Percentiles rank a stretch among this genome's conserved stretches.
Evolutionary conservation across 2,329 filamentous ascomycete species (phyloP).

Genomic region (Neonectria coccinea): DNA sequence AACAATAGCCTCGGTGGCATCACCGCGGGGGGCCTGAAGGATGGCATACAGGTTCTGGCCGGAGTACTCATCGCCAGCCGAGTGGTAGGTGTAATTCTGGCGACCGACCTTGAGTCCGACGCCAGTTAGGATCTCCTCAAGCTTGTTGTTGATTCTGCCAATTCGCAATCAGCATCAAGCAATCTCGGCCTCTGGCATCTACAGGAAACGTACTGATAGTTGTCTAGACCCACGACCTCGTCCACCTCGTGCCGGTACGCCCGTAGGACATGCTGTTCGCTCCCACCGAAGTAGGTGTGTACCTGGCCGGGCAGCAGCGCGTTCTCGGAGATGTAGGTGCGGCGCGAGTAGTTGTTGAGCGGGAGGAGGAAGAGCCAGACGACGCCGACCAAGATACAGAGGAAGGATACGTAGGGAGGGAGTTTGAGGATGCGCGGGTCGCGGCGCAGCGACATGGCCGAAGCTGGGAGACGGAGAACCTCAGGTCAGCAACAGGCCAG

Average conservation of each 20-base stretch:
- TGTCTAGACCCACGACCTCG: conserved; percentile 64
- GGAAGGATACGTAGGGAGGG: conserved; percentile 86
- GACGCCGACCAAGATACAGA: conserved; percentile 87
- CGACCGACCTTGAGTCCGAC: conserved; percentile 88
- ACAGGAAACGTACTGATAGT: conserved; percentile 60
- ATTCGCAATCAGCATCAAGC: not conserved
- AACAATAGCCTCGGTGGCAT: conserved; percentile 97
- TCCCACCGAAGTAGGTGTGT: conserved; percentile 96
- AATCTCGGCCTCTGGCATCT: not conserved
- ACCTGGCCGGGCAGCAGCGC: conserved; percentile 95
- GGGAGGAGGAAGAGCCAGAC: conserved; percentile 92
- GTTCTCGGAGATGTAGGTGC: conserved; percentile 97
- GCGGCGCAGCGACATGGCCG: conserved; percentile 77
- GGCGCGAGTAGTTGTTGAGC: conserved; percentile 88
- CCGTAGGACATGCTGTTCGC: conserved; percentile 93
- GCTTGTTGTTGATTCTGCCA: conserved; percentile 72
- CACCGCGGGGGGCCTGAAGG: conserved; percentile 90
- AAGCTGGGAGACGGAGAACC: conserved; percentile 53
- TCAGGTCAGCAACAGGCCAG: not conserved
- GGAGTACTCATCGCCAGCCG: conserved; percentile 77
- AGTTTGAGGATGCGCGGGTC: conserved; percentile 86
- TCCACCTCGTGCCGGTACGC: conserved; percentile 90
- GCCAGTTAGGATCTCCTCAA: conserved; percentile 80
- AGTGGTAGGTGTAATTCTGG: conserved; percentile 88
- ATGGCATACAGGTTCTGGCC: conserved; percentile 96